Conservation (phyloP, 140 eudicot genomes). For the Ambrosia hybrid region DNA sequence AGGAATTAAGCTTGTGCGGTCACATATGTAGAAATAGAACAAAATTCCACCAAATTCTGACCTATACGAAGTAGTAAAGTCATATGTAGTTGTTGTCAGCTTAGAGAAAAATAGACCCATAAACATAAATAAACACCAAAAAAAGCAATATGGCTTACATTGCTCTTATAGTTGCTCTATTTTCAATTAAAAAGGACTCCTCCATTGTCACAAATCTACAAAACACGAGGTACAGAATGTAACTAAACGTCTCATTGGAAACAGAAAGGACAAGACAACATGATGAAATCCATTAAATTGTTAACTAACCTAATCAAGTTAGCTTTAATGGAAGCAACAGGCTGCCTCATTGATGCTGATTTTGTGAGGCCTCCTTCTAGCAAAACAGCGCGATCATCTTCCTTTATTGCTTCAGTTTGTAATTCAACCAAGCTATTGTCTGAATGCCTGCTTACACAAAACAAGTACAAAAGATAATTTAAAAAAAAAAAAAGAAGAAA, state of each 20-base stretch:
- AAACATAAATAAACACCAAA: background rate
- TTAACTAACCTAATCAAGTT: conserved; percentile 63
- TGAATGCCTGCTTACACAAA: conserved; percentile 63
- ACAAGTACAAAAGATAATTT: background rate
- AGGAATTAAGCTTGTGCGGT: conserved; percentile 76
- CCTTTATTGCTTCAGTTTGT: conserved; percentile 54
- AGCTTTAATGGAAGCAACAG: conserved; percentile 57
- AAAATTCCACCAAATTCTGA: conserved; percentile 93
- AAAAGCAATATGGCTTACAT: conserved; percentile 52
- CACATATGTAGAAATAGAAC: conserved; percentile 87
- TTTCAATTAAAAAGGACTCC: conserved; percentile 84
- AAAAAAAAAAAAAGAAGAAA: too few species aligned
- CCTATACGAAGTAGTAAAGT: conserved; percentile 46
- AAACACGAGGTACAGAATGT: conserved; percentile 24
- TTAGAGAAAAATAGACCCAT: background rate
- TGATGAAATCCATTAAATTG: conserved; percentile 12
- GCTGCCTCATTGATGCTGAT: conserved; percentile 61
- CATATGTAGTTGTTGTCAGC: conserved; percentile 15
- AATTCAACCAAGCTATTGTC: conserved; percentile 80
- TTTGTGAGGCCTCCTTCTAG: conserved; percentile 92
- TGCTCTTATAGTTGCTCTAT: conserved; percentile 84
- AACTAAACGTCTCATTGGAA: background rate
- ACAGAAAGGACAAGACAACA: background rate
- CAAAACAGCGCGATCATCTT: conserved; percentile 80
- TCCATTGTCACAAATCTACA: conserved; percentile 88